phyloP scores from a whole-genome alignment of 306 rosid species.

The Albizia julibrissin region DNA sequence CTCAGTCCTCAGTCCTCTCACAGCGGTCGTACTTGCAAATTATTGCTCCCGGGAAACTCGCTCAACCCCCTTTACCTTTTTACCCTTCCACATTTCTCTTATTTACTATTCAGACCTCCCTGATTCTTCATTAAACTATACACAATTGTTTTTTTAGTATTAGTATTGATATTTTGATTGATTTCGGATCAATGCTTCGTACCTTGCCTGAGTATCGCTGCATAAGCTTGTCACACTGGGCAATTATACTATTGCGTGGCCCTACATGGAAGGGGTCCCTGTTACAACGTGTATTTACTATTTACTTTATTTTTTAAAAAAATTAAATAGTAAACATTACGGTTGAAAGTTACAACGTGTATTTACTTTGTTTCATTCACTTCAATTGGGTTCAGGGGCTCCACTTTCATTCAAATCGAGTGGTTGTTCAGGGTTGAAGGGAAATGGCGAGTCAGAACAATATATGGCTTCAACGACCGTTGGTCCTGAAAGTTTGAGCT shows the following conservation, averaged over 20 bases:
- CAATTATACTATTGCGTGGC: neutral
- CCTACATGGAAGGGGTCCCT: neutral
- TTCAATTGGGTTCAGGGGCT: neutral
- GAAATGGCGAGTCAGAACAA: neutral
- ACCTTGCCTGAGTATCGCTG: neutral
- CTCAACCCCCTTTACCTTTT: constrained; percentile 4
- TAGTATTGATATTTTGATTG: neutral
- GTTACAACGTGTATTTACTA: neutral
- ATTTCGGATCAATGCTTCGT: neutral
- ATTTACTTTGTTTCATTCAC: constrained; percentile 13
- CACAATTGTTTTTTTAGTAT: neutral
- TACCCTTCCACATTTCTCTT: neutral
- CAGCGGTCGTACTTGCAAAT: constrained; percentile 42
- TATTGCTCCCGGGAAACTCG: constrained; percentile 51
- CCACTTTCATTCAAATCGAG: neutral
- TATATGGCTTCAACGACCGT: neutral
- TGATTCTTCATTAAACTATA: neutral
- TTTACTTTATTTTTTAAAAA: constrained; percentile 21
- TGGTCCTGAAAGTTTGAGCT: constrained; percentile 16
- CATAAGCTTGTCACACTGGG: neutral
- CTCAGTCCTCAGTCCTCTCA: neutral
- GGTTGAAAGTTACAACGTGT: constrained; percentile 12
- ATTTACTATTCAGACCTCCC: neutral
- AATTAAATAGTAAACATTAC: too few species aligned
- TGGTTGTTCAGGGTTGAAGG: neutral